These are phyloP conservation scores for Ophiosphaerella narmari DNA, from an alignment of 2,329 filamentous ascomycete genomes.

Conservation along the genomic window DNA sequence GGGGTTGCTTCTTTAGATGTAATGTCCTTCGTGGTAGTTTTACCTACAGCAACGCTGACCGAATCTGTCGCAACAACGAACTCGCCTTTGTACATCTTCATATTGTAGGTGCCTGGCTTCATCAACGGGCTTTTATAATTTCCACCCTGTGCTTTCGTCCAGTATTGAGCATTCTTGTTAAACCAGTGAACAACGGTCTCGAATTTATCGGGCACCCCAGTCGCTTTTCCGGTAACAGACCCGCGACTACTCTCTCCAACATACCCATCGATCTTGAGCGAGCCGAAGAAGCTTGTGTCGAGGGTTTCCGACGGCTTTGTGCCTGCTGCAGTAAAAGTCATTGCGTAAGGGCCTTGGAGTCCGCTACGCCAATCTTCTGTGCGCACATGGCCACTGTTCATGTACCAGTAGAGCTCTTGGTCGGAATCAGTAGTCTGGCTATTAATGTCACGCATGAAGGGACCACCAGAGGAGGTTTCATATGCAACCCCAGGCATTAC, in stretches of 20 bases:
- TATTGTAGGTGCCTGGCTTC: slow-evolving; percentile 25
- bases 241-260: slow-evolving; percentile 22
- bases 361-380: slow-evolving; percentile 29
- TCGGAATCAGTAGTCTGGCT: slow-evolving; percentile 22
- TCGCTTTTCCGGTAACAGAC: slow-evolving; percentile 19
- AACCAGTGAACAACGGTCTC: slow-evolving; percentile 60
- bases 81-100: slow-evolving; percentile 28
- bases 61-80: slow-evolving; percentile 22
- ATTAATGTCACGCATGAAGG: slow-evolving; percentile 34
- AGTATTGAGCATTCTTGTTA: slow-evolving; percentile 66
- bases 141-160: slow-evolving; percentile 44
- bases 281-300: slow-evolving; percentile 26
- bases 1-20: slow-evolving; percentile 20
- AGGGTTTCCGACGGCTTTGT: slow-evolving; percentile 20
- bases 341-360: slow-evolving; percentile 26
- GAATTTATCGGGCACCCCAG: slow-evolving; percentile 19
- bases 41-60: slow-evolving; percentile 22
- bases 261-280: slow-evolving; percentile 24
- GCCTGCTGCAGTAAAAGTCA: slow-evolving; percentile 21
- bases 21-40: slow-evolving; percentile 22
- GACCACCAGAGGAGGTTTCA: slow-evolving; percentile 25
- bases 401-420: slow-evolving; percentile 31
- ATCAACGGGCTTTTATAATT: slow-evolving; percentile 23
- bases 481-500: slow-evolving; percentile 30
- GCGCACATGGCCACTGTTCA: slow-evolving; percentile 30